phyloP scores from a whole-genome alignment of 78 protist species.

The Planoprotostelium fungivorum region DNA sequence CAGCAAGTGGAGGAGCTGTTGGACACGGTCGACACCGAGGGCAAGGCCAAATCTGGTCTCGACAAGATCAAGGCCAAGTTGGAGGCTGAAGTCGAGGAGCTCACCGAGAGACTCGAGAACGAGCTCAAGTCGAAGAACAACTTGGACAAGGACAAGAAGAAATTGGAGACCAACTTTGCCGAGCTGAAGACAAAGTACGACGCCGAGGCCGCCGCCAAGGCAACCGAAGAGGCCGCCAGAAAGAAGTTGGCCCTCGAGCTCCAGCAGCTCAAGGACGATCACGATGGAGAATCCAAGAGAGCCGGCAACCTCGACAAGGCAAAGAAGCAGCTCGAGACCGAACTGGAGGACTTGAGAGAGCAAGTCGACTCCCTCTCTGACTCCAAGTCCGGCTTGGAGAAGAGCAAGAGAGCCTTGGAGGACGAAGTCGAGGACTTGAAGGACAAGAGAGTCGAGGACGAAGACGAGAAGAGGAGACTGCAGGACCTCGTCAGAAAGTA shows the following conservation, averaged over 20 bases:
- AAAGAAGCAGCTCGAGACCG: conserved; percentile 51
- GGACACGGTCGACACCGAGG: conserved; percentile 55
- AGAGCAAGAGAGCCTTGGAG: conserved; percentile 41
- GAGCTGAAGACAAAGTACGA: conserved; percentile 30
- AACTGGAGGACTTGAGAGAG: conserved; percentile 45
- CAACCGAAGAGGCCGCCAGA: conserved; percentile 46
- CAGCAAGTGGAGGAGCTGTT: conserved; percentile 47
- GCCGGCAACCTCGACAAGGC: conserved; percentile 47
- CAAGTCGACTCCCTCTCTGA: conserved; percentile 39
- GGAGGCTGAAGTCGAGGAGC: conserved; percentile 46
- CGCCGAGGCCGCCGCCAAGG: conserved; percentile 35
- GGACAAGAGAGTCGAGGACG: conserved; percentile 46
- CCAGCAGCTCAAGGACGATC: conserved; percentile 17
- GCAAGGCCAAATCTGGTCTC: conserved; percentile 47
- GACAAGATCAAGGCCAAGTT: conserved; percentile 45
- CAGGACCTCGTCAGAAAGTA: conserved; percentile 40
- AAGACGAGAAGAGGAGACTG: conserved; percentile 42
- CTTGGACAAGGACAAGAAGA: conserved; percentile 57
- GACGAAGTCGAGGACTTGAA: conserved; percentile 41
- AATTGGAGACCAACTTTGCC: conserved; percentile 25
- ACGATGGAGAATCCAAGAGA: conserved; percentile 31
- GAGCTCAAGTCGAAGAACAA: conserved; percentile 18
- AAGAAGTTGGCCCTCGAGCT: conserved; percentile 53
- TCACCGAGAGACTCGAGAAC: conserved; percentile 46
- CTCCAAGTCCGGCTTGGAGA: conserved; percentile 26